These are phyloP conservation scores for Boletus rex-veris DNA, from an alignment of 768 basidiomycete species.

Conservation along the genomic window DNA sequence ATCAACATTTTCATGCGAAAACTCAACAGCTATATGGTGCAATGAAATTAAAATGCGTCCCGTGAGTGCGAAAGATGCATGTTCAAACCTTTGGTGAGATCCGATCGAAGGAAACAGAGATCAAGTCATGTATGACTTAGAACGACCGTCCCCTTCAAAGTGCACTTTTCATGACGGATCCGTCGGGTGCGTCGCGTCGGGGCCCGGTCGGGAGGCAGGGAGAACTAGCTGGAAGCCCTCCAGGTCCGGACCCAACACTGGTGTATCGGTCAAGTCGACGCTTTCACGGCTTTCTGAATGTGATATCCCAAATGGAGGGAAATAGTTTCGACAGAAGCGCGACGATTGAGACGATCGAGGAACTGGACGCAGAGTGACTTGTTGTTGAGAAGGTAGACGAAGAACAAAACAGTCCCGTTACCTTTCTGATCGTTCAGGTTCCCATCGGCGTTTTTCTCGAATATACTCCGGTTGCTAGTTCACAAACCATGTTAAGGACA, in stretches of 20 bases:
- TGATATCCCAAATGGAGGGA: not conserved
- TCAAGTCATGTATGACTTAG: not conserved
- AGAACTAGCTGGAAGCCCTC: not conserved
- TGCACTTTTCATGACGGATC: not conserved
- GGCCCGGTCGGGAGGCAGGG: not conserved
- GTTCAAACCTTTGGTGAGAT: no score
- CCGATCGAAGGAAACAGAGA: no score
- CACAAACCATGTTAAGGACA: not conserved
- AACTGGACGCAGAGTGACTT: not conserved
- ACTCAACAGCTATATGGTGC: not conserved
- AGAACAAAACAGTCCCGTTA: not conserved
- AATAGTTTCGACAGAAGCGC: not conserved
- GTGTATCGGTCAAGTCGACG: not conserved
- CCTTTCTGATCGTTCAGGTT: not conserved
- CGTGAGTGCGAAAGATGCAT: not conserved
- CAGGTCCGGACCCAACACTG: not conserved
- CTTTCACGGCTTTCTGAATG: not conserved
- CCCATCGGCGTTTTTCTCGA: not conserved
- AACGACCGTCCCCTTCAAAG: not conserved
- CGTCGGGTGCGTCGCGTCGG: not conserved
- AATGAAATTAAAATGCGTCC: not conserved
- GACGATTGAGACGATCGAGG: not conserved
- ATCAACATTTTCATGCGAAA: no score
- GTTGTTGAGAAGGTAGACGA: not conserved
- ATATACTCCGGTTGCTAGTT: not conserved